A percentile compares a stretch with the other conserved stretches of the same genome.
Evolutionary conservation across 805 yeast species (phyloP).

Genomic region (Yarrowia yakushimensis): DNA sequence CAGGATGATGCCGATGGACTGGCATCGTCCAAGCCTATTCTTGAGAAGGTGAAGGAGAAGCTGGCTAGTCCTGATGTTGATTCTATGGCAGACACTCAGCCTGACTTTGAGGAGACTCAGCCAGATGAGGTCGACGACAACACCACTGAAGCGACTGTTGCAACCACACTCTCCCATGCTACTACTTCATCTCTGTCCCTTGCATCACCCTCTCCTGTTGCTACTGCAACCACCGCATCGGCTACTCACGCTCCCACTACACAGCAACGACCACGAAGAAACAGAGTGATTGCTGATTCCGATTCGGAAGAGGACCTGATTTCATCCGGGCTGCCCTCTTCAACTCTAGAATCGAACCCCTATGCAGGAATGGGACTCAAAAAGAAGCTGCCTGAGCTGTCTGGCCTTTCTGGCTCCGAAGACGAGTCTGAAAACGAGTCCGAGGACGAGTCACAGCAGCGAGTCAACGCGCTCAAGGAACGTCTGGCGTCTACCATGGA

Average conservation of each 20-base stretch:
- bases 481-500: not conserved
- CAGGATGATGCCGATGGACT: not conserved
- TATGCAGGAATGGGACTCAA: not conserved
- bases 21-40: not conserved
- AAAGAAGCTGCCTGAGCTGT: not conserved
- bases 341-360: not conserved
- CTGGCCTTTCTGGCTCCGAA: not conserved
- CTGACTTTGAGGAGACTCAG: not conserved
- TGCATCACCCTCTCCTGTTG: not conserved
- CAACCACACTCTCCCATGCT: not conserved
- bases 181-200: not conserved
- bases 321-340: not conserved
- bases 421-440: not conserved
- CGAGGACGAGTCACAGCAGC: slow-evolving; percentile 3
- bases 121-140: not conserved
- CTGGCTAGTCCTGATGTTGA: not conserved
- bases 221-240: not conserved
- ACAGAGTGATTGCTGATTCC: slow-evolving; percentile 10
- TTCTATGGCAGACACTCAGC: not conserved
- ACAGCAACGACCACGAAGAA: not conserved
- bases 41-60: not conserved
- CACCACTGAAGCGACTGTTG: no score
- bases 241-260: not conserved
- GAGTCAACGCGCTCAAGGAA: not conserved
- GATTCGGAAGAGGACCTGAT: not conserved